These are phyloP conservation scores for Penicillium sp. DNA, from an alignment of 2,329 filamentous ascomycete species.

Conservation along the genomic window DNA sequence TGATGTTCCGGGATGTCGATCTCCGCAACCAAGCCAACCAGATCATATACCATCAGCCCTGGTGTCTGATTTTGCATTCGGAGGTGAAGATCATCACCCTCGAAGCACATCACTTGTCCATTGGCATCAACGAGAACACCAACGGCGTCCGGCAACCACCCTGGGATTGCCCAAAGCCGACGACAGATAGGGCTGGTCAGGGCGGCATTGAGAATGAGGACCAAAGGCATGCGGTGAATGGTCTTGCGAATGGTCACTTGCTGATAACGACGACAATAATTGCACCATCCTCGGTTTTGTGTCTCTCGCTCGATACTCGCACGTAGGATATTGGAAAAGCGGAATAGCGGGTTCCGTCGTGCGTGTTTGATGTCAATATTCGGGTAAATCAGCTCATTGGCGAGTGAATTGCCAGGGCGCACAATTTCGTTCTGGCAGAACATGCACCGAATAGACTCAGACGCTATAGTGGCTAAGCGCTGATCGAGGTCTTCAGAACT, in stretches of 20 bases:
- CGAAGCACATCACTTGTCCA: constrained; percentile 89
- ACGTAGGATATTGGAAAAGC: constrained; percentile 86
- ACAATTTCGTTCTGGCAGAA: constrained; percentile 81
- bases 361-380: constrained; percentile 45
- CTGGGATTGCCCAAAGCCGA: constrained; percentile 71
- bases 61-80: constrained; percentile 71
- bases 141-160: constrained; percentile 88
- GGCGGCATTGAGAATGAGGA: constrained; percentile 79
- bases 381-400: constrained; percentile 80
- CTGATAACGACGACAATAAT: constrained; percentile 81
- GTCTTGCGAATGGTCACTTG: constrained; percentile 75
- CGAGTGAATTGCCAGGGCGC: constrained; percentile 66
- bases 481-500: constrained; percentile 61
- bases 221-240: constrained; percentile 69
- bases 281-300: constrained; percentile 86
- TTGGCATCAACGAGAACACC: constrained; percentile 73
- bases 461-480: constrained; percentile 42
- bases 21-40: constrained; percentile 81
- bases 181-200: constrained; percentile 63
- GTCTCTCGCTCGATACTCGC: constrained; percentile 82
- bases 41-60: constrained; percentile 77
- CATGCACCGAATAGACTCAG: constrained; percentile 63
- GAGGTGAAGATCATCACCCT: constrained; percentile 76
- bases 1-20: constrained; percentile 78
- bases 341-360: constrained; percentile 42